Percentiles rank a stretch among this genome's conserved stretches.
Conservation (phyloP, 805 yeast species). For the Candida nanaspora region DNA sequence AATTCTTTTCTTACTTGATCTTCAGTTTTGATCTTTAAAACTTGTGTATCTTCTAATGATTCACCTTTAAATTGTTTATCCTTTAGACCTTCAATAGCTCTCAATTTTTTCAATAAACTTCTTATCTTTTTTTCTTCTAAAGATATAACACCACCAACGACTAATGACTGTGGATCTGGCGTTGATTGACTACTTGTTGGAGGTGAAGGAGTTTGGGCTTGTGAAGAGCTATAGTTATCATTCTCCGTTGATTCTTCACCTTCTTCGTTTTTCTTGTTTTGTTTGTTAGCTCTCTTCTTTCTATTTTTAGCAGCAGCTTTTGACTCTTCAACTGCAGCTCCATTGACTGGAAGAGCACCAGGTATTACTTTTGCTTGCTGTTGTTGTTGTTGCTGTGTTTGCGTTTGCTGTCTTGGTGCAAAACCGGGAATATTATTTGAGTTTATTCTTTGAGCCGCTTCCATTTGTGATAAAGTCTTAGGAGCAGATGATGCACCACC, state of each 20-base stretch:
- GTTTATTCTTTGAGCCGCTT: slow-evolving; percentile 27
- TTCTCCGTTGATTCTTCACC: slow-evolving; percentile 5
- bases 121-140: slow-evolving; percentile 91
- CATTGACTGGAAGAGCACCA: slow-evolving; percentile 40
- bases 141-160: slow-evolving; percentile 56
- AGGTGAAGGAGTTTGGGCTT: slow-evolving; percentile 3
- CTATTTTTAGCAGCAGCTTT: slow-evolving; percentile 67
- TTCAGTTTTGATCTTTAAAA: slow-evolving; percentile 84
- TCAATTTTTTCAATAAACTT: slow-evolving; percentile 80
- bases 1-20: slow-evolving; percentile 71
- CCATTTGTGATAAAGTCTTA: slow-evolving; percentile 54
- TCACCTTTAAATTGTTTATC: slow-evolving; percentile 80
- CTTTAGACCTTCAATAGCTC: slow-evolving; percentile 92
- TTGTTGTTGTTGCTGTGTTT: background rate
- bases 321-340: slow-evolving; percentile 34
- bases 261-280: slow-evolving; percentile 22
- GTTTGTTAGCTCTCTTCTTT: slow-evolving; percentile 64
- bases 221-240: background rate
- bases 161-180: slow-evolving; percentile 26
- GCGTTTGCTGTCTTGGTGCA: slow-evolving; percentile 1
- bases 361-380: slow-evolving; percentile 38
- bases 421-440: slow-evolving; percentile 22
- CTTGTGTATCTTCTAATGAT: slow-evolving; percentile 85
- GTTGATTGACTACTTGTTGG: slow-evolving; percentile 5
- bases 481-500: slow-evolving; percentile 22